These are phyloP conservation scores for Dendrobium huoshanense DNA, from an alignment of 106 monocot genomes.

Conservation along the genomic window DNA sequence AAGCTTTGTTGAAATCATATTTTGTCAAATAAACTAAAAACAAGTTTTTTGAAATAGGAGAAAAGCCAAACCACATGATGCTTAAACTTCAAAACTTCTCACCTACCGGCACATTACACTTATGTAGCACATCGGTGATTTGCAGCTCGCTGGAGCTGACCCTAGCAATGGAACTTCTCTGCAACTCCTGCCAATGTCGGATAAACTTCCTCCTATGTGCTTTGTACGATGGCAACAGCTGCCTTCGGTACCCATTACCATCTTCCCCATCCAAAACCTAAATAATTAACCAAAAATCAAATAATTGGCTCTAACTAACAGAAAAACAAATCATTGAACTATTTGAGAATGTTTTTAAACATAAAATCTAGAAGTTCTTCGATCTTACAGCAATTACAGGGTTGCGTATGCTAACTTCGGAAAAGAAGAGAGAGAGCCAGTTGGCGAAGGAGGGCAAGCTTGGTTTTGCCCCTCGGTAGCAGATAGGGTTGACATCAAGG, in stretches of 20 bases:
- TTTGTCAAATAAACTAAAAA: too few species aligned
- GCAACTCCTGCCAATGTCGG: not conserved
- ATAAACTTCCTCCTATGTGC: conserved; percentile 45
- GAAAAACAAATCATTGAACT: not conserved
- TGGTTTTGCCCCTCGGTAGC: conserved; percentile 55
- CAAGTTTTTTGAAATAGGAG: not conserved
- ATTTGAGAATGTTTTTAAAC: not conserved
- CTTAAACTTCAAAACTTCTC: not conserved
- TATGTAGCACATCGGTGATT: conserved; percentile 46
- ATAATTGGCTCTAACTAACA: not conserved
- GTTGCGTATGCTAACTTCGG: conserved; percentile 53
- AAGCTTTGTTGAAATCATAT: too few species aligned
- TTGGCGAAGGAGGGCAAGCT: conserved; percentile 59
- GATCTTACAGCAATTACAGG: conserved; percentile 76
- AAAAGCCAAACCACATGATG: not conserved
- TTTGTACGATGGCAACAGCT: conserved; percentile 85
- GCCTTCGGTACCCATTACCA: conserved; percentile 74
- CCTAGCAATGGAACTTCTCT: conserved; percentile 7
- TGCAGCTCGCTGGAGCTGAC: conserved; percentile 19
- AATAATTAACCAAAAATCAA: not conserved
- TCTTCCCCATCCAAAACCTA: conserved; percentile 90
- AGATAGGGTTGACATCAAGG: conserved; percentile 84
- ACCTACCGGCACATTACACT: conserved; percentile 83
- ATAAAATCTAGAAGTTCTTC: not conserved
- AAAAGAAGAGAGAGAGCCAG: conserved; percentile 84